Base-by-base conservation (phyloP, 2,329 filamentous ascomycete genomes). In the Rhynchosporium graminicola region DNA sequence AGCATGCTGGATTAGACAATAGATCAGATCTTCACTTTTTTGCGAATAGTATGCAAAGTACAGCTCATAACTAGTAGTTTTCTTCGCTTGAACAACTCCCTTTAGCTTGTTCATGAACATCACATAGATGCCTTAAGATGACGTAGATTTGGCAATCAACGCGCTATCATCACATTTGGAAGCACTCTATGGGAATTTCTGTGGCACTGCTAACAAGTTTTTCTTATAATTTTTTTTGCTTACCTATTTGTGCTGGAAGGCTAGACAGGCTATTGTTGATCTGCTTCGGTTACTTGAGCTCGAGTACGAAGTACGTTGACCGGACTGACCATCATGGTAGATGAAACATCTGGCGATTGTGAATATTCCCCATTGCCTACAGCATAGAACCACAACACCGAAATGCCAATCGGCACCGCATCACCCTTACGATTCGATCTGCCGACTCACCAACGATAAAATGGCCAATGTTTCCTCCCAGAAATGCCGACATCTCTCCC, bases 401-500 rank as follows among this genome's bases (percentile, higher is more conserved):
- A 31, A 43, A 12, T 20, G 28, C 36, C 46, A 33, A 28, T 20
- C 20, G 33, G 57, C 57, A 20, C 4, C 26, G 47, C 26, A 31
- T n/a, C 36, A 48, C 7, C 33, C 26, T 10, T 31, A 40, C n/a
- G 26, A 40, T 15, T 15, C 45, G 26, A 15, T 42, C 28, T 33
- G 10, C 26, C 9, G 29, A 13, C n/a, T 29, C 33, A 43, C 43
- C 47, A 31, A 55, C 59, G 50, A 61, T 66, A 63, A 60, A 43
- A 71, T 72, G 69, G 69, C 70, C 45, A 60, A 36, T 42, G 48
- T 31, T 60, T 57, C 57, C 58, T 57, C 57, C 43, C 55, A 61
- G 60, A 60, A 51, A 74, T 74, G 72, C 70, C 71, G 43, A 64
- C 78, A 61, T 76, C 77, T 56, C 75, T 79, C 62, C 80, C 80